phyloP scores from a whole-genome alignment of 2,329 filamentous ascomycete species.

The Neonectria sp. region DNA sequence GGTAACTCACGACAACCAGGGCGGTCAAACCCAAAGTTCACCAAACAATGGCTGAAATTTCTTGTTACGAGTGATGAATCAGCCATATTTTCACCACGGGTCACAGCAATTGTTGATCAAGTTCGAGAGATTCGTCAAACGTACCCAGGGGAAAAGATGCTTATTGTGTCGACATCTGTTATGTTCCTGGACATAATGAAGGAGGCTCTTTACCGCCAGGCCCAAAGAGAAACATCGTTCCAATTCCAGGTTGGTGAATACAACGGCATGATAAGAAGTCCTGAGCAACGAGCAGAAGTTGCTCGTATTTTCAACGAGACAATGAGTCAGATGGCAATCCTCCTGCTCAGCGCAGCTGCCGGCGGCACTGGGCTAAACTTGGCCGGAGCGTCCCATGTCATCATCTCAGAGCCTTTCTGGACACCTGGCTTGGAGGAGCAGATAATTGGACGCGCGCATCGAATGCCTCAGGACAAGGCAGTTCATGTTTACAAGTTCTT shows the following conservation, averaged over 20 bases:
- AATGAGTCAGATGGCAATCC: constrained; percentile 41
- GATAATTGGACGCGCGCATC: not conserved
- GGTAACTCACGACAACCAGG: not conserved
- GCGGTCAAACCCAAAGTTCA: not conserved
- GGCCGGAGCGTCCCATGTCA: not conserved
- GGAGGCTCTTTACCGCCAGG: not conserved
- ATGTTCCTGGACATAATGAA: not conserved
- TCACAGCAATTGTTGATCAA: not conserved
- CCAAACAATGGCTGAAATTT: not conserved
- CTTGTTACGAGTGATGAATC: not conserved
- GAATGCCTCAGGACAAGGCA: not conserved
- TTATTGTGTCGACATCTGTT: not conserved
- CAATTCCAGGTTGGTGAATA: not conserved
- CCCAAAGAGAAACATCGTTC: not conserved
- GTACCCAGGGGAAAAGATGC: not conserved
- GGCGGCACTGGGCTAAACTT: not conserved
- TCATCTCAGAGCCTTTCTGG: not conserved
- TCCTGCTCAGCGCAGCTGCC: not conserved
- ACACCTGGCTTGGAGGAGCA: not conserved
- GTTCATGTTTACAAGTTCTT: not conserved
- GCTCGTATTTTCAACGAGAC: too few species aligned
- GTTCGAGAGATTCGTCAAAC: not conserved
- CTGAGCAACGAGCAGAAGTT: too few species aligned
- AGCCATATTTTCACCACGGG: not conserved
- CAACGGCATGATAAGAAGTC: not conserved